A percentile compares a stretch with the other conserved stretches of the same genome.
These are phyloP conservation scores for Leishmania aethiopica DNA, from an alignment of 208 protist species.

Conservation along the genomic window DNA sequence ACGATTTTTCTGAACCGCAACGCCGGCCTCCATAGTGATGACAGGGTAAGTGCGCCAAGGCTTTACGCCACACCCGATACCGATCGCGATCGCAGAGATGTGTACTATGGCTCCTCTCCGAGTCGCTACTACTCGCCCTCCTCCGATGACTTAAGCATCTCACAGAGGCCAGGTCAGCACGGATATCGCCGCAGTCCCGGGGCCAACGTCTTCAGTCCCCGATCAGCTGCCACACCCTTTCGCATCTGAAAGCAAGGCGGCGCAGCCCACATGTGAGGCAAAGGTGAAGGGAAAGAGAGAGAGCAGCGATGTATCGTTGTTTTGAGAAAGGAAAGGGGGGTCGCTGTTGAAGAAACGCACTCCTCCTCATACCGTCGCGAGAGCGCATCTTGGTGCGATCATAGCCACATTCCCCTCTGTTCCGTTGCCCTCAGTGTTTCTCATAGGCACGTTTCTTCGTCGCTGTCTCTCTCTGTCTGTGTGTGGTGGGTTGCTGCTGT, in stretches of 20 bases:
- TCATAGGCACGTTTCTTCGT: neutral
- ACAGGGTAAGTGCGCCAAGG: slow-evolving; percentile 1
- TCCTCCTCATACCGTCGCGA: neutral
- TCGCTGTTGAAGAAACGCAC: neutral
- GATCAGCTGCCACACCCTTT: neutral
- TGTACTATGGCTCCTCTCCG: slow-evolving; percentile 8
- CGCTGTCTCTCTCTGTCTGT: neutral
- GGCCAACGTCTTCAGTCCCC: neutral
- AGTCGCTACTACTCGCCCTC: neutral
- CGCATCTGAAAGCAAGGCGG: neutral
- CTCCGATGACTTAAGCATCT: neutral
- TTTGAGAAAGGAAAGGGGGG: neutral
- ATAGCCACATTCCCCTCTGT: neutral
- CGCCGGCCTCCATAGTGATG: slow-evolving; percentile 14
- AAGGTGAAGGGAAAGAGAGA: neutral
- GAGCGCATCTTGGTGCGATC: neutral
- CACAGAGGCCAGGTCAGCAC: neutral
- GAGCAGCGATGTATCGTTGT: no score
- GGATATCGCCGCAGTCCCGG: neutral
- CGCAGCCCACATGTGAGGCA: neutral
- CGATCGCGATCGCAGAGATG: slow-evolving; percentile 2
- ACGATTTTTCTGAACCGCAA: slow-evolving; percentile 27
- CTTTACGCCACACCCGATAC: slow-evolving; percentile 5
- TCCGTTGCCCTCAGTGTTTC: neutral
- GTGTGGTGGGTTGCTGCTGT: neutral